Conservation (phyloP, 805 yeast species). For the Candida peoriensis region DNA sequence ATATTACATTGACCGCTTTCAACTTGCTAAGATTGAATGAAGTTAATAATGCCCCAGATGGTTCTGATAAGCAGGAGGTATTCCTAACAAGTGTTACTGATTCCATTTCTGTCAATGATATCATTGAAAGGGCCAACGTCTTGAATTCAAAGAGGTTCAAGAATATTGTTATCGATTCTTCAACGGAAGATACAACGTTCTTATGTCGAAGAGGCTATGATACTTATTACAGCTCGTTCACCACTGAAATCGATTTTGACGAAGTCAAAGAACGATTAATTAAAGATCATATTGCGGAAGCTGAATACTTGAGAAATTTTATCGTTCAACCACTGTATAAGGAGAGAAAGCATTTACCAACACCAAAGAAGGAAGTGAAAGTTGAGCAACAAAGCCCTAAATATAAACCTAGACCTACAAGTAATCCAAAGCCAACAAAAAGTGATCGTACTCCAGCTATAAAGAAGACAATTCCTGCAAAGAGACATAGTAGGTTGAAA, state of each 20-base stretch:
- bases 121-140: constrained; percentile 41
- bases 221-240: constrained; percentile 23
- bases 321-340: constrained; percentile 10
- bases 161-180: constrained; percentile 32
- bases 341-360: constrained; percentile 7
- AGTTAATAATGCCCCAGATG: constrained; percentile 26
- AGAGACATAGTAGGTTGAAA: not conserved
- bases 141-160: constrained; percentile 32
- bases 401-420: constrained; percentile 25
- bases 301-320: constrained; percentile 21
- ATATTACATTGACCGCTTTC: constrained; percentile 42
- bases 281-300: constrained; percentile 22
- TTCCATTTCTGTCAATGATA: constrained; percentile 37
- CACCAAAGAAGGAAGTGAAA: constrained; percentile 1
- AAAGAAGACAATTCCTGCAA: constrained; percentile 17
- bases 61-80: constrained; percentile 38
- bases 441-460: too few species aligned
- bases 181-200: constrained; percentile 27
- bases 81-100: constrained; percentile 49
- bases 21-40: constrained; percentile 43
- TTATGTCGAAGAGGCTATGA: constrained; percentile 30
- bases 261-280: constrained; percentile 16
- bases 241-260: constrained; percentile 19
- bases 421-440: constrained; percentile 6
- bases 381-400: too few species aligned